These are phyloP conservation scores for Lentithecium fluviatile DNA, from an alignment of 495 filamentous ascomycete species.

Conservation along the genomic window DNA sequence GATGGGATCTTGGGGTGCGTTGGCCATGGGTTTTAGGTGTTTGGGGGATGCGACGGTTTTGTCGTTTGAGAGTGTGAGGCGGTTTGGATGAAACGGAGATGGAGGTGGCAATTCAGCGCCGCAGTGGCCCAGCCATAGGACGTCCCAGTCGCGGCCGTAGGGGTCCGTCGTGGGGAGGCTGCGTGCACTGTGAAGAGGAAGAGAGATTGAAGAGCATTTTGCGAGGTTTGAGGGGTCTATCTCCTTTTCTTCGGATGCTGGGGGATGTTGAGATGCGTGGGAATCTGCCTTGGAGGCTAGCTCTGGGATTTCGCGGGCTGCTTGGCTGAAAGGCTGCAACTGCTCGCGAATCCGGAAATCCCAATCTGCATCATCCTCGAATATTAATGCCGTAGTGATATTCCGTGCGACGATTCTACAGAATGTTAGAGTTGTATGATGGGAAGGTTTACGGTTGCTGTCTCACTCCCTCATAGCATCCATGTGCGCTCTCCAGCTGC, in stretches of 20 bases:
- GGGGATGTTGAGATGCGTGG: not conserved
- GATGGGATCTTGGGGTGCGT: slow-evolving; percentile 15
- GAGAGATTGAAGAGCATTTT: slow-evolving; percentile 13
- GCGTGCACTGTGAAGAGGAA: not conserved
- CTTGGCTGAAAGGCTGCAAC: slow-evolving; percentile 15
- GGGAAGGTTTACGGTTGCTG: too few relatives aligned
- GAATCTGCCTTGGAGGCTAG: not conserved
- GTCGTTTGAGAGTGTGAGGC: slow-evolving; percentile 31
- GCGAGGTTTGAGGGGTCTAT: slow-evolving; percentile 5
- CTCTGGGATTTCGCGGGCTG: not conserved
- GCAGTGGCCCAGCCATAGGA: slow-evolving; percentile 37
- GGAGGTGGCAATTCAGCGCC: slow-evolving; percentile 32
- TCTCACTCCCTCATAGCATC: slow-evolving; percentile 25
- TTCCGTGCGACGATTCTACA: slow-evolving; percentile 19
- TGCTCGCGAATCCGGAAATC: slow-evolving; percentile 28
- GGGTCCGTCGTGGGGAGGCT: slow-evolving; percentile 32
- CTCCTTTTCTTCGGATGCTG: not conserved
- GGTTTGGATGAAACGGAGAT: slow-evolving; percentile 17
- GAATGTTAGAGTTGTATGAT: too few relatives aligned
- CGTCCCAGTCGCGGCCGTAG: slow-evolving; percentile 57
- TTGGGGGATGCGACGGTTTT: slow-evolving; percentile 33
- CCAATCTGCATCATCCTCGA: slow-evolving; percentile 38
- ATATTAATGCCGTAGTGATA: slow-evolving; percentile 29
- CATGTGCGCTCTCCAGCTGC: slow-evolving; percentile 36
- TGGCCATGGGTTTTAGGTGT: slow-evolving; percentile 21